A percentile compares a stretch with the other conserved stretches of the same genome.
These are phyloP conservation scores for Keithomyces neogunnii DNA, from an alignment of 2,329 filamentous ascomycete species.

Conservation along the genomic window DNA sequence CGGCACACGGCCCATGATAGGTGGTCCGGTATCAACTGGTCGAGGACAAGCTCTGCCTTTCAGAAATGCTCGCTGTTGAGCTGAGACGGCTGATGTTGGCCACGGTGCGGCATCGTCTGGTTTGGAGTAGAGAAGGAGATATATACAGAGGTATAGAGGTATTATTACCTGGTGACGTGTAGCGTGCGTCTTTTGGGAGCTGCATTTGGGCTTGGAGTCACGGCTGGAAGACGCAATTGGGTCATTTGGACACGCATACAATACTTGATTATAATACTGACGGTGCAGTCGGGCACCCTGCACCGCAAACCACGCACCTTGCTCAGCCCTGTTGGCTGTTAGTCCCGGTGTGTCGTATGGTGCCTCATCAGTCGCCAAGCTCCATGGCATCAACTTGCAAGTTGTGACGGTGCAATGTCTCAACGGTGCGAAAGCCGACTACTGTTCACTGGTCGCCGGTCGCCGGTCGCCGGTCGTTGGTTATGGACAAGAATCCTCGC, in stretches of 20 bases:
- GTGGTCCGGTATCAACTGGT: constrained; percentile 25
- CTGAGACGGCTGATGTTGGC: not conserved
- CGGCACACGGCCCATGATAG: constrained; percentile 5
- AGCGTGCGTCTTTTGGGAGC: not conserved
- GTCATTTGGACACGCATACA: not conserved
- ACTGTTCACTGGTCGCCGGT: too few species aligned
- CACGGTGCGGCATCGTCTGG: not conserved
- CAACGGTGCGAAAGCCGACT: too few species aligned
- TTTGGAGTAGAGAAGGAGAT: not conserved
- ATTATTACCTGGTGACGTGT: not conserved
- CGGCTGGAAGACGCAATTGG: not conserved
- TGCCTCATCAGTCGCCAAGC: too few species aligned
- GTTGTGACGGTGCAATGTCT: too few species aligned
- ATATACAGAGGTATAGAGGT: too few species aligned
- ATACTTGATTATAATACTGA: not conserved
- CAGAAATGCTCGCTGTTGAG: constrained; percentile 2
- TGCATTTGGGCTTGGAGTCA: not conserved
- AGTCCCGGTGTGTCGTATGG: too few species aligned
- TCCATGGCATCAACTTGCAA: too few species aligned
- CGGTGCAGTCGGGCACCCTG: too few species aligned
- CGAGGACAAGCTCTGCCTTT: constrained; percentile 17
- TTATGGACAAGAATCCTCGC: too few species aligned
- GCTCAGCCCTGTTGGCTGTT: too few species aligned
- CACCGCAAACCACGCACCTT: too few species aligned
- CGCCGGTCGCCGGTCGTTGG: too few species aligned